These are phyloP conservation scores for Globisporangium nunn DNA, from an alignment of 352 stramenopile species.

Conservation along the genomic window DNA sequence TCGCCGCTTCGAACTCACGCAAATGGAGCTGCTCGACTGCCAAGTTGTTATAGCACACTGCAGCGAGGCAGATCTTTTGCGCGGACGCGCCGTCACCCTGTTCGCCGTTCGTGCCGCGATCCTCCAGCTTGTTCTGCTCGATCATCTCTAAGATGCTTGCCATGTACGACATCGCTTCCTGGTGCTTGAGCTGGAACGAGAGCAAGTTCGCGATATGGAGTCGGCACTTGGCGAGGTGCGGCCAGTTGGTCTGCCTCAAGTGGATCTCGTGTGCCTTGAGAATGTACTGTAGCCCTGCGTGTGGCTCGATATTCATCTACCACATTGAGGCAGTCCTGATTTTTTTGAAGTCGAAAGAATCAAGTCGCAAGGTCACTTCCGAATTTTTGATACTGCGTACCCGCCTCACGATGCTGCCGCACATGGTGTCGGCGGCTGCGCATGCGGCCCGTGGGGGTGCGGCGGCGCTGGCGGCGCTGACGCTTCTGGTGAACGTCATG, in stretches of 20 bases:
- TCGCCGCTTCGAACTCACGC: constrained; percentile 74
- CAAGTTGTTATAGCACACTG: constrained; percentile 91
- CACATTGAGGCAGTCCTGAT: too few relatives aligned
- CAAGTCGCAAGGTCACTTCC: too few relatives aligned
- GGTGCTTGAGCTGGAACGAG: constrained; percentile 68
- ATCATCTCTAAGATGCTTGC: constrained; percentile 85
- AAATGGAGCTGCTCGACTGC: constrained; percentile 87
- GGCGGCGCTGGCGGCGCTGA: constrained; percentile 6
- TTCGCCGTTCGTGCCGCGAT: constrained; percentile 6
- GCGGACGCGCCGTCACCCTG: constrained; percentile 38
- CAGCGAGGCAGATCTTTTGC: constrained; percentile 87
- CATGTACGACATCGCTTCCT: constrained; percentile 73
- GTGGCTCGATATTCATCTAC: too few relatives aligned
- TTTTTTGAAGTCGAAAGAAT: too few relatives aligned
- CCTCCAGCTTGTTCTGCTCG: constrained; percentile 83
- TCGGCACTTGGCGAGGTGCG: constrained; percentile 86
- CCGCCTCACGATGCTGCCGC: too few relatives aligned
- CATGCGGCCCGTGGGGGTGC: constrained; percentile 9
- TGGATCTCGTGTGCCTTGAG: constrained; percentile 85
- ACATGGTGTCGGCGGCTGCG: too few relatives aligned
- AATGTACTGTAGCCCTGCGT: too few relatives aligned
- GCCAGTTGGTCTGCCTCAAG: constrained; percentile 58
- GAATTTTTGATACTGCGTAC: too few relatives aligned
- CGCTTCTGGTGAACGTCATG: constrained; percentile 12
- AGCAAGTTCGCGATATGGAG: constrained; percentile 80